phyloP scores from a whole-genome alignment of 2,329 filamentous ascomycete genomes.

The Sarocladium kiliense region DNA sequence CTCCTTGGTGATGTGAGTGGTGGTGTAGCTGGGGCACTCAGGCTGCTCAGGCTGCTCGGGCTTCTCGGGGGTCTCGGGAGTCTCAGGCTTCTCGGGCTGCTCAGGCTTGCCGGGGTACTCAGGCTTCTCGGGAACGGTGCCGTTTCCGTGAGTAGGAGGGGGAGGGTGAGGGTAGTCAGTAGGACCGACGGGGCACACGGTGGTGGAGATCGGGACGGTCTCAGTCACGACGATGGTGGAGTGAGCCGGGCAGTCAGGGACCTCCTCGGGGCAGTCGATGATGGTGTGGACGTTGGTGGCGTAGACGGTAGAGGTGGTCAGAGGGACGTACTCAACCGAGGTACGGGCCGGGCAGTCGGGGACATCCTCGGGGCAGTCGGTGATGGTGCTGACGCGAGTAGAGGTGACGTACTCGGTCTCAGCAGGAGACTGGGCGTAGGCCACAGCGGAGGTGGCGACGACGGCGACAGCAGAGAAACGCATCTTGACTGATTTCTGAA shows the following conservation, averaged over 20 bases:
- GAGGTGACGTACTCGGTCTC: slow-evolving; percentile 50
- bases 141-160: slow-evolving; percentile 4
- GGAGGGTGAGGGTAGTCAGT: slow-evolving; percentile 13
- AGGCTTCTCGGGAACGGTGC: slow-evolving; percentile 13
- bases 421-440: slow-evolving; percentile 24
- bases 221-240: slow-evolving; percentile 30
- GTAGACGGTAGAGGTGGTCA: slow-evolving; percentile 52
- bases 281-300: slow-evolving; percentile 55
- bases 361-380: slow-evolving; percentile 51
- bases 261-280: slow-evolving; percentile 54
- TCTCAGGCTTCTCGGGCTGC: slow-evolving; percentile 11
- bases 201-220: slow-evolving; percentile 33
- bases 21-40: slow-evolving; percentile 31
- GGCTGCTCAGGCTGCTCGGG: slow-evolving; percentile 15
- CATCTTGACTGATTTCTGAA: slow-evolving; percentile 48
- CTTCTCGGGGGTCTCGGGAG: slow-evolving; percentile 11
- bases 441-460: slow-evolving; percentile 13
- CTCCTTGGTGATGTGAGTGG: slow-evolving; percentile 49
- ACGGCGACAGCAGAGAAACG: slow-evolving; percentile 43
- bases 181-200: slow-evolving; percentile 30
- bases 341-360: slow-evolving; percentile 48
- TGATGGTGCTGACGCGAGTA: slow-evolving; percentile 49
- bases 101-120: slow-evolving; percentile 11
- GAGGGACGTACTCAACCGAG: slow-evolving; percentile 27
- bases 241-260: slow-evolving; percentile 55